A percentile compares a stretch with the other conserved stretches of the same genome.
These are phyloP conservation scores for Macrophomina tecta DNA, from an alignment of 2,329 filamentous ascomycete species.

Conservation along the genomic window DNA sequence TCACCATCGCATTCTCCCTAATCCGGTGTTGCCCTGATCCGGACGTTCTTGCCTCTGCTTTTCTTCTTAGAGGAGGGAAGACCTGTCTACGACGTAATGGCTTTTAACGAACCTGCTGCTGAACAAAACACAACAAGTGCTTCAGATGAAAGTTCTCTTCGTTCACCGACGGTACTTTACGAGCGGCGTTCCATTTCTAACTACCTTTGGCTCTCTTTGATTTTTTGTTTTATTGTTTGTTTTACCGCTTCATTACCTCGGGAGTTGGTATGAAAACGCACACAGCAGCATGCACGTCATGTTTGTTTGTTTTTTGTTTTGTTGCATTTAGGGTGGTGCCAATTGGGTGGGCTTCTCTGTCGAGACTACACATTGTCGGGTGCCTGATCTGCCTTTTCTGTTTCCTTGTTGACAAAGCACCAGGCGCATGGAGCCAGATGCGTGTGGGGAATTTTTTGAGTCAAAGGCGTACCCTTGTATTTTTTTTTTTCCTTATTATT, in stretches of 20 bases:
- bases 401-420: neutral
- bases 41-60: conserved; percentile 9
- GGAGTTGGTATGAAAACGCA: neutral
- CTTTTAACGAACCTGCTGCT: conserved; percentile 20
- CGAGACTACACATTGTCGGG: neutral
- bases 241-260: neutral
- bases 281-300: conserved; percentile 2
- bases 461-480: neutral
- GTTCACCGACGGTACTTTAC: neutral
- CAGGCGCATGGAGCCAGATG: conserved; percentile 16
- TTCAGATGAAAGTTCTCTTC: neutral
- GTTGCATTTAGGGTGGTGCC: conserved; percentile 23
- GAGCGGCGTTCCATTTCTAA: conserved; percentile 10
- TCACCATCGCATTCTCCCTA: conserved; percentile 9
- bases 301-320: neutral
- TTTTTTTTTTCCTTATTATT: neutral
- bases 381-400: conserved; percentile 8
- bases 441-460: neutral
- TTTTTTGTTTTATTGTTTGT: conserved; percentile 8
- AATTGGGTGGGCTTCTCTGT: neutral
- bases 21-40: neutral
- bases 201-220: conserved; percentile 6
- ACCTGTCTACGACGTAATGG: conserved; percentile 24
- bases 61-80: conserved; percentile 19
- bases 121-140: neutral